Evolutionary conservation across 179 eudicot species (phyloP).

Genomic region (Silene noctiflora): DNA sequence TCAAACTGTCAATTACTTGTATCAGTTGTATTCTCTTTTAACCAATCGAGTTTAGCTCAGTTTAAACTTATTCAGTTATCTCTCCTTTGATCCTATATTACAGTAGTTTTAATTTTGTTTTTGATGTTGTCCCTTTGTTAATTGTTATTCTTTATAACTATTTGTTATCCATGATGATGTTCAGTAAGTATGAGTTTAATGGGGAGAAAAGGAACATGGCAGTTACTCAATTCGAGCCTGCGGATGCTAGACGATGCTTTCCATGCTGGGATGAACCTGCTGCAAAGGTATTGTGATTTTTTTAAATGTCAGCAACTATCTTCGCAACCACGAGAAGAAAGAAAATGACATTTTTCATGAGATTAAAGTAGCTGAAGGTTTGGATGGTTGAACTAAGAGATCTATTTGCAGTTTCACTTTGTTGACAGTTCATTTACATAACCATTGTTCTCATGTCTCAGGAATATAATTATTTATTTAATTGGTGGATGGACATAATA

Average conservation of each 20-base stretch:
- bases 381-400: background rate
- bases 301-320: background rate
- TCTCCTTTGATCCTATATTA: background rate
- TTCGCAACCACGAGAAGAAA: background rate
- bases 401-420: background rate
- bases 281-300: constrained; percentile 58
- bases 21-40: background rate
- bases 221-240: constrained; percentile 97
- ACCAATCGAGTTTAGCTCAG: background rate
- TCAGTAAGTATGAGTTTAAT: constrained; percentile 68
- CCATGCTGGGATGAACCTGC: constrained; percentile 99
- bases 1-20: background rate
- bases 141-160: background rate
- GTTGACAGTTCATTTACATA: background rate
- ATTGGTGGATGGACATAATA: background rate
- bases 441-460: background rate
- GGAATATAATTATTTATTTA: background rate
- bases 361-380: background rate
- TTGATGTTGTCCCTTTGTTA: background rate
- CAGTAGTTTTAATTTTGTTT: background rate
- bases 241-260: constrained; percentile 96
- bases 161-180: background rate
- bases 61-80: background rate
- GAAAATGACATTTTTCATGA: background rate
- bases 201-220: constrained; percentile 99